Conservation (phyloP, 345 rosid species). For the Gynandropsis gynandra region DNA sequence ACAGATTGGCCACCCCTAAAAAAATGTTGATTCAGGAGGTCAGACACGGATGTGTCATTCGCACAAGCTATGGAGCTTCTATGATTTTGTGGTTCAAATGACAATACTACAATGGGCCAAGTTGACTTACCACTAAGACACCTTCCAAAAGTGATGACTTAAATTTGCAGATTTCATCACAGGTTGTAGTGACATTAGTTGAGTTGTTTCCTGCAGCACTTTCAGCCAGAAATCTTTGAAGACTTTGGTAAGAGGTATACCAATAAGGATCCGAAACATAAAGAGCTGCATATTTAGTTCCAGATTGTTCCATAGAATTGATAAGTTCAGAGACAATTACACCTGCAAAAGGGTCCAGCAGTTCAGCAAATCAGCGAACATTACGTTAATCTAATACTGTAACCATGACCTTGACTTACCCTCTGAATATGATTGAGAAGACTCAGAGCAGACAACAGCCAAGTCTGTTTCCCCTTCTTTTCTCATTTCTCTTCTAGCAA, state of each 20-base stretch:
- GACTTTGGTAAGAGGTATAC: constrained; percentile 43
- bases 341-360: constrained; percentile 34
- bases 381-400: constrained; percentile 2
- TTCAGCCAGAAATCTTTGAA: constrained; percentile 70
- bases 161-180: constrained; percentile 68
- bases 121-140: constrained; percentile 56
- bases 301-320: constrained; percentile 48
- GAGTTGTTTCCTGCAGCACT: constrained; percentile 35
- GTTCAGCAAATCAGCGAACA: background rate
- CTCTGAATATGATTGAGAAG: constrained; percentile 38
- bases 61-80: too few species aligned
- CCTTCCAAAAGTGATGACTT: constrained; percentile 85
- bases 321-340: constrained; percentile 48
- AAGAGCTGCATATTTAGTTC: constrained; percentile 54
- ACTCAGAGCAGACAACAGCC: constrained; percentile 56
- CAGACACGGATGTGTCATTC: too few species aligned
- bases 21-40: too few species aligned
- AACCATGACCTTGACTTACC: constrained; percentile 31
- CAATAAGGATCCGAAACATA: constrained; percentile 60
- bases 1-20: too few species aligned
- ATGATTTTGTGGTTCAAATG: too few species aligned
- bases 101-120: too few species aligned
- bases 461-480: constrained; percentile 50
- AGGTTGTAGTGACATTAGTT: constrained; percentile 24
- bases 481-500: constrained; percentile 47